Base-by-base conservation (phyloP, 768 basidiomycete genomes). In the Trametes cinnabarina region DNA sequence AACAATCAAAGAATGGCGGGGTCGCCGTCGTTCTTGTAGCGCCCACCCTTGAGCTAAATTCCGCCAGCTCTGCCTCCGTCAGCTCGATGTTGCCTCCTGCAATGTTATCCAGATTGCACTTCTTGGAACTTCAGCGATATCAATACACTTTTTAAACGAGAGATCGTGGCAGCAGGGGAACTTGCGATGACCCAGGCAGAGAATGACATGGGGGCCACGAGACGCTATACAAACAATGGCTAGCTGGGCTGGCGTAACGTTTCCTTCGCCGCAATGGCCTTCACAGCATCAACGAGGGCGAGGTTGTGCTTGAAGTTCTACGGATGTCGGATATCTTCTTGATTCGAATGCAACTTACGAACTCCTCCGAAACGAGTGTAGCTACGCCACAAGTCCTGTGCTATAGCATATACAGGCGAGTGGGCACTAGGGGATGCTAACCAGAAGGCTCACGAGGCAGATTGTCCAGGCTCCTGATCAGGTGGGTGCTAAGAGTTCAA, bases 101-200 rank as follows among this genome's bases (percentile, higher is more conserved):
- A 25, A 77, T 60, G 53, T 80, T 80, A 60, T 81, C 76, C 34
- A 74, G 60, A 12, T 76, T 76, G 23, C 82, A 76, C 43, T 74
- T 71, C 46, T 71, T 67, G 43, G 76, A n/a, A n/a, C n/a, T n/a
- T n/a, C n/a, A n/a, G n/a, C n/a, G n/a, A n/a, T n/a, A n/a, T n/a
- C n/a, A n/a, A n/a, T n/a, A n/a, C n/a, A n/a, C n/a, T n/a, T n/a
- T n/a, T n/a, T n/a, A n/a, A n/a, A n/a, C n/a, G n/a, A n/a, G n/a
- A n/a, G n/a, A n/a, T n/a, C n/a, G n/a, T n/a, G n/a, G n/a, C n/a
- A n/a, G n/a, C n/a, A n/a, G n/a, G n/a, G n/a, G 4, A 6, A 58
- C 64, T 40, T 51, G 75, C 74, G 74, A 75, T 15, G 75, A 75
- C 0, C 81, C 81, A 0, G 81, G 80, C n/a, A 82, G 72, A 4